These are phyloP conservation scores for Gracilariopsis chorda DNA, from an alignment of 23 red algal genomes.

Conservation along the genomic window DNA sequence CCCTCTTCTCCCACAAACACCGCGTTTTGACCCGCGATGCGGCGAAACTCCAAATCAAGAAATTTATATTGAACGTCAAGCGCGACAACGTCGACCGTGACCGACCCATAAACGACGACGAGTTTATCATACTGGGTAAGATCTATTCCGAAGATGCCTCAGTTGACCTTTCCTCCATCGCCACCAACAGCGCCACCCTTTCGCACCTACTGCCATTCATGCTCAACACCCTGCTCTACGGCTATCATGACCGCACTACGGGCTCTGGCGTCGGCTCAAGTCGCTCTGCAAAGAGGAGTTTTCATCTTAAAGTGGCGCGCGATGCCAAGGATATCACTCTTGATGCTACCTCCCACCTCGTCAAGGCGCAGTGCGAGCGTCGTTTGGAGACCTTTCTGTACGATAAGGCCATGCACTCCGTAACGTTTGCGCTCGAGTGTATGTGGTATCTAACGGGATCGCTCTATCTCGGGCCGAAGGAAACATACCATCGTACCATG, in stretches of 20 bases:
- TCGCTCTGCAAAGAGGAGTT: conserved; percentile 27
- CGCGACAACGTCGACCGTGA: conserved; percentile 11
- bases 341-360: conserved; percentile 44
- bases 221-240: conserved; percentile 87
- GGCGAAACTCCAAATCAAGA: conserved; percentile 53
- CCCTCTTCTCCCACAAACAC: conserved; percentile 46
- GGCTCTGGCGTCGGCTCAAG: conserved; percentile 36
- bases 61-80: conserved; percentile 46
- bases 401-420: conserved; percentile 53
- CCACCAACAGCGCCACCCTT: conserved; percentile 13
- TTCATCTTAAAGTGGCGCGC: conserved; percentile 9
- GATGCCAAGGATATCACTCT: conserved; percentile 55
- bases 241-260: conserved; percentile 39
- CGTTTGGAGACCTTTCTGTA: conserved; percentile 78
- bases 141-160: conserved; percentile 73
- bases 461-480: conserved; percentile 71
- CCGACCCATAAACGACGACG: conserved; percentile 46
- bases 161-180: conserved; percentile 49
- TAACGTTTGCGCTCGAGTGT: conserved; percentile 74
- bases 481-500: conserved; percentile 82
- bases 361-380: conserved; percentile 64
- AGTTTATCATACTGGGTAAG: conserved; percentile 83
- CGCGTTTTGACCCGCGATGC: conserved; percentile 60
- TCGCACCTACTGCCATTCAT: conserved; percentile 82
- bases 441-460: conserved; percentile 82